Conservation (phyloP, 306 rosid species). For the Heteromeles arbutifolia region DNA sequence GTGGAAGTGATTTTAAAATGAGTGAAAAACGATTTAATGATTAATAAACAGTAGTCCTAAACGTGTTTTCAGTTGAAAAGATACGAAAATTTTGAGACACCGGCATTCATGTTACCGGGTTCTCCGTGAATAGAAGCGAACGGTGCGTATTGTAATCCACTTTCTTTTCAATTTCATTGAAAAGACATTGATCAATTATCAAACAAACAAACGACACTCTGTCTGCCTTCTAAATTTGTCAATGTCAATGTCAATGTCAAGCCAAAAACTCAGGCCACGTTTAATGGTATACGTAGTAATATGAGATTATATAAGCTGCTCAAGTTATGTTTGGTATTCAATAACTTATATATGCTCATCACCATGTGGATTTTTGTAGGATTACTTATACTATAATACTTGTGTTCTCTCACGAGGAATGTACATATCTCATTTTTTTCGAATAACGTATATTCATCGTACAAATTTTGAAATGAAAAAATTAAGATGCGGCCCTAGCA, state of each 20-base stretch:
- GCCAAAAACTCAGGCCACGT: neutral
- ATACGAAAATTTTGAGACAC: neutral
- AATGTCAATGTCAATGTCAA: neutral
- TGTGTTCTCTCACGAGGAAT: too few relatives aligned
- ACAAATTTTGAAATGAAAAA: too few relatives aligned
- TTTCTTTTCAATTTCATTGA: neutral
- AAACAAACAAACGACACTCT: neutral
- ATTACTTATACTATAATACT: too few relatives aligned
- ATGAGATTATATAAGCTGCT: too few relatives aligned
- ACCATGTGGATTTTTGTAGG: too few relatives aligned
- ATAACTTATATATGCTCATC: too few relatives aligned
- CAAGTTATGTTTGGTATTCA: too few relatives aligned
- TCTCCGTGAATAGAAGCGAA: conserved; percentile 11
- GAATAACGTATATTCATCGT: too few relatives aligned
- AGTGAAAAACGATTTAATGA: neutral
- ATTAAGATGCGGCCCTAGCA: too few relatives aligned
- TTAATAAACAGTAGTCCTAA: neutral
- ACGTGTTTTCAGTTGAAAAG: neutral
- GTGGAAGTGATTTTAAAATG: too few relatives aligned
- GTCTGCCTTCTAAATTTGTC: neutral
- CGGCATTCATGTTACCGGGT: conserved; percentile 1
- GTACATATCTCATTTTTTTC: too few relatives aligned
- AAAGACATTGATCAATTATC: neutral
- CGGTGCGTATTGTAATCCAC: neutral
- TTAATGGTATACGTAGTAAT: neutral